Percentiles rank a stretch among this genome's conserved stretches.
Conservation (phyloP, 2,329 filamentous ascomycete genomes). For the Tolypocladium pustulatum region DNA sequence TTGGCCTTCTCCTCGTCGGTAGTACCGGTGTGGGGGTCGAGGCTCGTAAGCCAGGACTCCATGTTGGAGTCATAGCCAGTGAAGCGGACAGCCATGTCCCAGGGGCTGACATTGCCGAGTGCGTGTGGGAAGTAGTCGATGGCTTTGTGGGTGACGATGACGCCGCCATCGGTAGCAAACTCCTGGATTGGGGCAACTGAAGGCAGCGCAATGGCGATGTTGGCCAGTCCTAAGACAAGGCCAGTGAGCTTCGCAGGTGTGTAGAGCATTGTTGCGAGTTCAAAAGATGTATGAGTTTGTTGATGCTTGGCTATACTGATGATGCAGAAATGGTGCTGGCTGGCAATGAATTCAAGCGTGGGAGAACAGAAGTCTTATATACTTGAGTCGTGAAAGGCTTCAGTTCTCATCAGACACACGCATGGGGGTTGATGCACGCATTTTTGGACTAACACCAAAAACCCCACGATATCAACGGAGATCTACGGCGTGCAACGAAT, state of each 20-base stretch:
- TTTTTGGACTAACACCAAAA: too few species aligned
- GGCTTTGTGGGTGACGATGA: not conserved
- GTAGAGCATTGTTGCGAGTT: not conserved
- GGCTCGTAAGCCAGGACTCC: not conserved
- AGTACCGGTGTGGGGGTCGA: not conserved
- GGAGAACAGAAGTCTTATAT: not conserved
- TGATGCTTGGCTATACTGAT: not conserved
- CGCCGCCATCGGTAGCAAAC: not conserved
- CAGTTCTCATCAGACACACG: not conserved
- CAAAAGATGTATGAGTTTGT: not conserved
- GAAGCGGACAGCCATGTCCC: not conserved
- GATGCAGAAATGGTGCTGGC: not conserved
- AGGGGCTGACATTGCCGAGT: not conserved
- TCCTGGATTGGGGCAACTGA: not conserved
- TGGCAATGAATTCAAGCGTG: not conserved
- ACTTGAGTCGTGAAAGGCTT: not conserved
- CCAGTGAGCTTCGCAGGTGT: not conserved
- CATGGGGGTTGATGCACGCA: not conserved
- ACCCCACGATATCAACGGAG: not conserved
- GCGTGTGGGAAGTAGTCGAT: not conserved
- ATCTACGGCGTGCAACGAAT: too few species aligned
- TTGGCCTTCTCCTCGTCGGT: not conserved
- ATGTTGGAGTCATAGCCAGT: not conserved
- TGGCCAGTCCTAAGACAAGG: not conserved
- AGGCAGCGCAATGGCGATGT: not conserved